Evolutionary conservation across 192 early-diverging fungal genomes (phyloP), one percentile per base, ranked within the genome.

Genomic region (Backusella macrospora): DNA sequence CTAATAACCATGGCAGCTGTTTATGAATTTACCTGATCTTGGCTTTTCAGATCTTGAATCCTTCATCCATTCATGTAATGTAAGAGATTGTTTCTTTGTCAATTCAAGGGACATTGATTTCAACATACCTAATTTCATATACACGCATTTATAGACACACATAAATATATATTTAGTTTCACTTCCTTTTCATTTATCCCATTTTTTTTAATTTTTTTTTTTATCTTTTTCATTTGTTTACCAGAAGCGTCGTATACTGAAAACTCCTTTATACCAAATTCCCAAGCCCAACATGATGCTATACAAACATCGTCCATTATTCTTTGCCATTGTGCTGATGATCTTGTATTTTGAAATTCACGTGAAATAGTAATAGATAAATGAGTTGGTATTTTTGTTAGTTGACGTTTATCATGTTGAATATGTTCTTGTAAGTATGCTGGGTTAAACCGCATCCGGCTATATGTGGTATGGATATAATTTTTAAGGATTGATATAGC

Each of bases 241-340:
- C 76, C 76, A 55, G 76, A 72, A 34, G 64, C 64, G 45, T 77
- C 76, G 16, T 72, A 72, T 26, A 77, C 64, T 16, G 76, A 67
- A 45, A 77, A n/a, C 29, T 67, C 64, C 29, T 77, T 43, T 23
- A 77, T 72, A 37, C 76, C 76, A 65, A 77, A 59, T 38, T 77
- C 47, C 76, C 76, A 77, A 6, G 76, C 76, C 76, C 76, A 77
- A 34, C 76, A 77, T 45, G 70, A 38, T 15, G 29, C 46, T 26
- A 67, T 29, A 23, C 70, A 77, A 5, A 71, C 62, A 62, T 77
- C 65, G 13, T 48, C 10, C 44, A 77, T 72, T 37, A 72, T 77
- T 15, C 12, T 45, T 23, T 70, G 6, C 76, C 76, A 77, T 37
- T 77, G 70, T 18, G 66, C n/a, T 21, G 23, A 15, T 15, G 70